Conservation (phyloP, 1,139 yeast genomes). For the Martiniozyma asiatica region DNA sequence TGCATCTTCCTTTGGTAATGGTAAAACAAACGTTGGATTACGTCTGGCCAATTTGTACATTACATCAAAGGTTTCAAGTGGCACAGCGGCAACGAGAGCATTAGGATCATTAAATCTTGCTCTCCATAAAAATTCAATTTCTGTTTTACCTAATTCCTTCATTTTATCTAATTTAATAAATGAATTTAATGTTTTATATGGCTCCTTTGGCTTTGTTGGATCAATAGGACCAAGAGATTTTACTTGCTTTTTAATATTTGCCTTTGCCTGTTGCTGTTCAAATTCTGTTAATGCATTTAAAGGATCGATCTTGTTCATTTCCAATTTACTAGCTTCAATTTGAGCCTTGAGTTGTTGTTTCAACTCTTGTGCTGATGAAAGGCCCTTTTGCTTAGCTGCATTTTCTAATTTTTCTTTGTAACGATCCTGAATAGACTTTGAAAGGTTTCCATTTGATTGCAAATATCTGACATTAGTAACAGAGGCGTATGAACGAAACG, state of each 20-base stretch:
- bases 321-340: conserved; percentile 43
- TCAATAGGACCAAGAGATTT: conserved; percentile 34
- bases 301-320: conserved; percentile 56
- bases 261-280: conserved; percentile 27
- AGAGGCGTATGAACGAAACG: conserved; percentile 16
- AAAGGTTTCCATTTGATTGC: conserved; percentile 30
- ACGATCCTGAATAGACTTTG: conserved; percentile 26
- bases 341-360: conserved; percentile 51
- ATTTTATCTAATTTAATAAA: conserved; percentile 63
- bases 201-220: conserved; percentile 33
- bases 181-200: conserved; percentile 62
- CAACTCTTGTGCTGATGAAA: conserved; percentile 45
- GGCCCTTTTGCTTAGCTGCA: conserved; percentile 38
- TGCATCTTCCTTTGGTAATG: conserved; percentile 36
- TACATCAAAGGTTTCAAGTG: conserved; percentile 41
- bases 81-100: conserved; percentile 54
- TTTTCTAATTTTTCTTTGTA: conserved; percentile 31
- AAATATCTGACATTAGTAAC: conserved; percentile 18
- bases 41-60: conserved; percentile 57
- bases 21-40: conserved; percentile 66
- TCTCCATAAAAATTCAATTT: conserved; percentile 79
- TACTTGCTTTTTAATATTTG: conserved; percentile 11
- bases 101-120: conserved; percentile 64
- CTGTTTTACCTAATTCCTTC: conserved; percentile 41
- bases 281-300: conserved; percentile 51